Percentiles rank a stretch among this genome's conserved stretches.
These are phyloP conservation scores for Phoenix dactylifera DNA, from an alignment of 176 grass and related monocot species.

Conservation along the genomic window DNA sequence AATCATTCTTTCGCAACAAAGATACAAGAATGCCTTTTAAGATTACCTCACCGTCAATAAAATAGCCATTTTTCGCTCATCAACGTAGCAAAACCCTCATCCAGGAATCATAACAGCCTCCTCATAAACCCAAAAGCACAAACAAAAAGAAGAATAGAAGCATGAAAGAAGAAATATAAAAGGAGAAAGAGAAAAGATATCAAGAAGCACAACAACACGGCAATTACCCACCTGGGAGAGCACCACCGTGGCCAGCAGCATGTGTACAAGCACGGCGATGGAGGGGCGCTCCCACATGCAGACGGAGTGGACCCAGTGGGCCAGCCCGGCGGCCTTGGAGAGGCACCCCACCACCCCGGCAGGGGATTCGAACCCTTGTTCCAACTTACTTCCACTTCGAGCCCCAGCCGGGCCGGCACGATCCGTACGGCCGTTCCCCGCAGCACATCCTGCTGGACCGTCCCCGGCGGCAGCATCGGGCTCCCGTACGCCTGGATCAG, in stretches of 20 bases:
- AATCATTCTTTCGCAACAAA: no score
- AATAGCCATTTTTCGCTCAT: no score
- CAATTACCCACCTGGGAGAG: constrained; percentile 49
- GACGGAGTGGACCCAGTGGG: constrained; percentile 47
- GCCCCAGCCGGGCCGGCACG: constrained; percentile 57
- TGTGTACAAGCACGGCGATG: constrained; percentile 70
- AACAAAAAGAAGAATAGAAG: no score
- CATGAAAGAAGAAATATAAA: no score
- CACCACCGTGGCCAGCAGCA: constrained; percentile 59
- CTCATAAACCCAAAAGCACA: no score
- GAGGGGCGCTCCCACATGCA: constrained; percentile 52
- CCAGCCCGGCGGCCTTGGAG: constrained; percentile 40
- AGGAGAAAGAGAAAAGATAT: no score
- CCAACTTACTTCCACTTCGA: constrained; percentile 1
- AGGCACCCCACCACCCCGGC: constrained; percentile 69
- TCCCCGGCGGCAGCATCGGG: constrained; percentile 56
- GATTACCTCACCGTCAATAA: no score
- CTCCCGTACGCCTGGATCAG: constrained; percentile 60
- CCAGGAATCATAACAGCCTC: no score
- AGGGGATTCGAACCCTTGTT: constrained; percentile 51
- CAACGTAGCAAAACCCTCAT: no score
- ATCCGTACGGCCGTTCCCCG: constrained; percentile 87
- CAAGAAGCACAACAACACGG: constrained; percentile 53
- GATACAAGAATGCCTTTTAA: no score
- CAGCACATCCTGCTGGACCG: constrained; percentile 79